Conservation (phyloP, 129 eudicot genomes). For the Saposhnikovia divaricata region DNA sequence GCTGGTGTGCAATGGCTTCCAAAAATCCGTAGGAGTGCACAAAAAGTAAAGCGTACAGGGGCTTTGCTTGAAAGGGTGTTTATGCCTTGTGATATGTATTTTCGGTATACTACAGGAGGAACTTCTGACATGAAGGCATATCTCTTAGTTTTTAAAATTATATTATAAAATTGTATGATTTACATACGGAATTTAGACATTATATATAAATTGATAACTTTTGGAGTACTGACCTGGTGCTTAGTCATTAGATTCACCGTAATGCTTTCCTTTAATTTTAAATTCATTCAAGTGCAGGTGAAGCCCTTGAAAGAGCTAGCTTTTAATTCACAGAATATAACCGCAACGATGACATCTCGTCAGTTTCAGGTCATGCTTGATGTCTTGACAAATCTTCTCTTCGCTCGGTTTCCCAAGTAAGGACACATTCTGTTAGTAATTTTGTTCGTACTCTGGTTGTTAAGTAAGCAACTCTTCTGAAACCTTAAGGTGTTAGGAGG, state of each 20-base stretch:
- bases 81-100: conserved; percentile 98
- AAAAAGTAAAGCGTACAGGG: conserved; percentile 95
- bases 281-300: conserved; percentile 52
- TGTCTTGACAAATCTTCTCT: conserved; percentile 88
- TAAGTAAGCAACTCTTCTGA: no score
- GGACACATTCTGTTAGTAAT: conserved; percentile 13
- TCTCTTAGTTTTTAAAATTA: not conserved
- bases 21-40: conserved; percentile 77
- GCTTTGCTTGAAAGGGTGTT: conserved; percentile 96
- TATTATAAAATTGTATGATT: not conserved
- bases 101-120: conserved; percentile 91
- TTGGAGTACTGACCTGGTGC: conserved; percentile 3
- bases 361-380: conserved; percentile 99
- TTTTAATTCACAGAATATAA: conserved; percentile 84
- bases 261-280: not conserved
- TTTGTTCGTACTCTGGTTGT: not conserved
- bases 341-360: conserved; percentile 97
- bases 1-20: conserved; percentile 99
- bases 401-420: conserved; percentile 97
- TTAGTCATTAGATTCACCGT: not conserved
- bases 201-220: not conserved
- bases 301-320: conserved; percentile 93
- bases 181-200: not conserved
- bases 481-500: not conserved
- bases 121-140: conserved; percentile 73